Evolutionary conservation across 2,329 filamentous ascomycete species (phyloP), one percentile per base, ranked within the genome.

Genomic region (Epichloe sibirici): DNA sequence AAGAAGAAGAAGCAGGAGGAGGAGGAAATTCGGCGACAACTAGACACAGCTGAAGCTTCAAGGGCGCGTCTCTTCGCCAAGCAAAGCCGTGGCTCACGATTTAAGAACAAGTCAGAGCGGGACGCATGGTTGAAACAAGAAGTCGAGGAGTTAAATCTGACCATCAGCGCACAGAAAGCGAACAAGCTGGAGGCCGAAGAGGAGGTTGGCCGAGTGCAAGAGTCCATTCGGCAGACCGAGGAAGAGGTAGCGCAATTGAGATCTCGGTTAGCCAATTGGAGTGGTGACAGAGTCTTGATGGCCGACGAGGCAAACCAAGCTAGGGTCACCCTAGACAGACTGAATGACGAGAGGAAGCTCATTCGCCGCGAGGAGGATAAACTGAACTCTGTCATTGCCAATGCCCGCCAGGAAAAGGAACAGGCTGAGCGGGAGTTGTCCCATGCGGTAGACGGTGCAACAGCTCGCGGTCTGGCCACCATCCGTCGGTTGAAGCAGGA

Each of bases 311-410:
- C 90, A 1, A 82, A 88, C 56, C 77, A 78, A 55, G 88, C 90
- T 8, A 88, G 88, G 63, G 88, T 95, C 59, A 78, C 79, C 35
- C 75, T 88, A 49, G 88, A 95, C 61, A 82, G 80, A 46, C 74
- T 97, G 12, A 81, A 86, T 57, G 93, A 98, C 57, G 85, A 95
- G 66, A 81, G 90, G 61, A 95, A 94, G 69, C 78, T 86, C 55
- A 77, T 98, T 25, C 89, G 88, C 66, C 84, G 93, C 60, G 89
- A 96, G 66, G 88, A 95, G 56, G 89, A 91, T 59, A 91, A 88
- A 63, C 77, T 97, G 8, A 83, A 85, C 60, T 88, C 86, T 0
- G 78, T 91, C 51, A 80, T 94, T 31, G 72, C 78, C 7, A 90
- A 87, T 61, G 85, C 88, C 2, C 79, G 85, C 15, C 79, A 85